These are phyloP conservation scores for Penicillium sp. DNA, from an alignment of 2,329 filamentous ascomycete genomes.

Conservation along the genomic window DNA sequence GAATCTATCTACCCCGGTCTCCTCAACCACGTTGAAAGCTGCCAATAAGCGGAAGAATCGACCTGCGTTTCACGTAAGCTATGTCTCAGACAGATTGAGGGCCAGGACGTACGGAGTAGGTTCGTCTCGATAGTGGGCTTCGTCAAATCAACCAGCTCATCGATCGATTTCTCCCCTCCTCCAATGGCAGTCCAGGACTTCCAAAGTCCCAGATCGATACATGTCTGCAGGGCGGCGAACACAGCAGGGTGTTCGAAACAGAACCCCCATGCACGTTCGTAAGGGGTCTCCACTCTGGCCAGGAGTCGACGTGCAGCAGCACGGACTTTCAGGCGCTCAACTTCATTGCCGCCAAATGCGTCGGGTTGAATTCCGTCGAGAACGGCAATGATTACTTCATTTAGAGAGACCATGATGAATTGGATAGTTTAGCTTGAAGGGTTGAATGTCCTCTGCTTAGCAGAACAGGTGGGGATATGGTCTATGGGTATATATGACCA, in stretches of 20 bases:
- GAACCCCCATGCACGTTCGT: slow-evolving; percentile 34
- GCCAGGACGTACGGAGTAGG: slow-evolving; percentile 24
- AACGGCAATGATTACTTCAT: slow-evolving; percentile 15
- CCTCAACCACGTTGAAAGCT: slow-evolving; percentile 33
- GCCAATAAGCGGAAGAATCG: slow-evolving; percentile 32
- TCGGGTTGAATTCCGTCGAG: slow-evolving; percentile 20
- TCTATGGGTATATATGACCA: background rate
- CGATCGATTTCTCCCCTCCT: slow-evolving; percentile 28
- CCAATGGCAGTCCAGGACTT: slow-evolving; percentile 29
- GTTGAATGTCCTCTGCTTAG: background rate
- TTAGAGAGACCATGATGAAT: slow-evolving; percentile 15
- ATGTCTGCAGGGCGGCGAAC: slow-evolving; percentile 30
- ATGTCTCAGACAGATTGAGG: background rate
- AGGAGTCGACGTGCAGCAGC: slow-evolving; percentile 31
- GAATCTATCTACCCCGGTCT: slow-evolving; percentile 29
- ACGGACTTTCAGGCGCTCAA: slow-evolving; percentile 25
- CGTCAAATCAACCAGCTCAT: slow-evolving; percentile 29
- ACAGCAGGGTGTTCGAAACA: slow-evolving; percentile 32
- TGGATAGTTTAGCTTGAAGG: background rate
- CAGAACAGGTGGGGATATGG: background rate
- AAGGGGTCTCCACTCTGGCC: slow-evolving; percentile 32
- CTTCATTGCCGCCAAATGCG: slow-evolving; percentile 19
- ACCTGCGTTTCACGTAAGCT: slow-evolving; percentile 10
- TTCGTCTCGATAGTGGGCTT: slow-evolving; percentile 26
- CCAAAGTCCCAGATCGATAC: slow-evolving; percentile 34